Conservation (phyloP, 1,284 basidiomycete species). For the Sparassis latifolia region DNA sequence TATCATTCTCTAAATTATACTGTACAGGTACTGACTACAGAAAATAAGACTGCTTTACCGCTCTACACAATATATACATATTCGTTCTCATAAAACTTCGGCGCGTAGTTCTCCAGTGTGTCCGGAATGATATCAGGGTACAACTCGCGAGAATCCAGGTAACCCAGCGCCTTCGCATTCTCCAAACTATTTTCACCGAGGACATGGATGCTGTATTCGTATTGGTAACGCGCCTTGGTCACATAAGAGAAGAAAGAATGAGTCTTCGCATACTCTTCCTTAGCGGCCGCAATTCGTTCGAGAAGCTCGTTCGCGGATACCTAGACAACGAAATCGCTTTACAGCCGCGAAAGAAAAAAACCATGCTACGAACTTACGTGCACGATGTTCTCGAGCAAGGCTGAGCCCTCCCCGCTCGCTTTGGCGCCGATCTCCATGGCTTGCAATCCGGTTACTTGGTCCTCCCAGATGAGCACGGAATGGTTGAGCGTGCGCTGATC, state of each 20-base stretch:
- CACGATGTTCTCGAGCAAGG: constrained; percentile 5
- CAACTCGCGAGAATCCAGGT: constrained; percentile 12
- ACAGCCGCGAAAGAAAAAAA: not conserved
- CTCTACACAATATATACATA: too few species aligned
- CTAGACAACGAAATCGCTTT: too few species aligned
- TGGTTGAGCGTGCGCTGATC: constrained; percentile 22
- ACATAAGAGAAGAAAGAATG: too few species aligned
- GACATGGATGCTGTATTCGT: constrained; percentile 11
- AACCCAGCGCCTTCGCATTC: constrained; percentile 13
- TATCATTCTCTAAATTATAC: too few species aligned
- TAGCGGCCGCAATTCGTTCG: too few species aligned
- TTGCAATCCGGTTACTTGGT: constrained; percentile 15
- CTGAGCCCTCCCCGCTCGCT: constrained; percentile 10
- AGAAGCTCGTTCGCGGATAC: too few species aligned
- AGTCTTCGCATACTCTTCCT: too few species aligned
- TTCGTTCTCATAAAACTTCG: constrained; percentile 7
- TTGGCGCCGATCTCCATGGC: constrained; percentile 11
- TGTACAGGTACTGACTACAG: too few species aligned
- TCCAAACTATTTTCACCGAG: constrained; percentile 15
- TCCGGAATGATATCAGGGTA: constrained; percentile 12
- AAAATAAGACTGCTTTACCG: too few species aligned
- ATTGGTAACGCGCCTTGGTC: constrained; percentile 1
- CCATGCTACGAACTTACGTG: not conserved
- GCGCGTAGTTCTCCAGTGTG: constrained; percentile 11
- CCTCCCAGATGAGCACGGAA: constrained; percentile 23